Base-by-base conservation (phyloP, 352 stramenopile genomes). In the Globisporangium carolinianum region DNA sequence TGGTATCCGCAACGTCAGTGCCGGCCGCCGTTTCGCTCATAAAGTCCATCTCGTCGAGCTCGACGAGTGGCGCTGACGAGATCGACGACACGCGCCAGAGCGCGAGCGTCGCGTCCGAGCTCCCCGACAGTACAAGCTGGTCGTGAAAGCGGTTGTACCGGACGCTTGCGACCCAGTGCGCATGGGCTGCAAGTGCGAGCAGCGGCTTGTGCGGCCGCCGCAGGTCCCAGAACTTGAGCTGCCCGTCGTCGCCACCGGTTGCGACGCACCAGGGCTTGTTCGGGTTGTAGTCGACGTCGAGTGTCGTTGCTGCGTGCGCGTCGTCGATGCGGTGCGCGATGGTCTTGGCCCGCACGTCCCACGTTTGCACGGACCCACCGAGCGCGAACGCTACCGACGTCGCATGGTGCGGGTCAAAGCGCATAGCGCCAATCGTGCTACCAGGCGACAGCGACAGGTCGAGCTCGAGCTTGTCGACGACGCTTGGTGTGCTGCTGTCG, bases 81-180 rank as follows among this genome's bases (percentile, higher is more conserved):
- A 98, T 98, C 15, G 86, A 98, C 18, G 90, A 97, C 32, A 99
- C 86, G 55, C 97, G 80, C 96, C 96, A 99, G 24, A 99, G 71
- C 63, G 97, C 97, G 4, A 98, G 75, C 32, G 92, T 78, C 11
- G 79, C 77, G 76, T 99, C 97, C 0, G 93, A 98, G 52, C 97
- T 96, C 18, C 75, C 80, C 8, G 79, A 96, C 5, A 98, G 64
- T 36, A 99, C 66, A 18, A 99, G 78, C 68, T 99, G 97, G 77
- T 99, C 97, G 72, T 99, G 95, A 70, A 97, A 98, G 5, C 91
- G 94, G 75, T 99, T 99, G 79, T 98, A 99, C n/a, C 76, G 72
- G 14, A 97, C 88, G 51, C 71, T 79, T 45, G 75, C 94, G 35
- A 95, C 75, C 85, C 94, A 98, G 75, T 99, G 95, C 32, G 68